A percentile compares a stretch with the other conserved stretches of the same genome.
Conservation (phyloP, 2,329 filamentous ascomycete genomes). For the Pyrenophora tritici-repentis region DNA sequence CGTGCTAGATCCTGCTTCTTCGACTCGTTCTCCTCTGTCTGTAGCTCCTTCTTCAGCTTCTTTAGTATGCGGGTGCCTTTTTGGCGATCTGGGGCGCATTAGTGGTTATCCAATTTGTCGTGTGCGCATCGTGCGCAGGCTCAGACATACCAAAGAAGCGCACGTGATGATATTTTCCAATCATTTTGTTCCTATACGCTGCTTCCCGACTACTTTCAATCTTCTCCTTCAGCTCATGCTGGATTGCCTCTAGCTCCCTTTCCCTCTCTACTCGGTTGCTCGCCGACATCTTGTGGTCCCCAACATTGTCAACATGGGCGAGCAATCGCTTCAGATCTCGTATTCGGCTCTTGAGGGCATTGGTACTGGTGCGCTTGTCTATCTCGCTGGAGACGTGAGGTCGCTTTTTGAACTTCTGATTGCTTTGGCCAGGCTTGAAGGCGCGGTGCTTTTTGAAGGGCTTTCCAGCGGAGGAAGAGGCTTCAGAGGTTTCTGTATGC, state of each 20-base stretch:
- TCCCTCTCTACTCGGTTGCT: conserved; percentile 71
- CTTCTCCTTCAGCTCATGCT: conserved; percentile 62
- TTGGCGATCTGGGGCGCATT: conserved; percentile 63
- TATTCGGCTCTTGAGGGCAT: conserved; percentile 72
- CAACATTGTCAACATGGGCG: conserved; percentile 58
- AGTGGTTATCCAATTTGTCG: neutral
- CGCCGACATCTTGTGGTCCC: conserved; percentile 61
- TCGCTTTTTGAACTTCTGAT: conserved; percentile 24
- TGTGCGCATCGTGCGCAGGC: conserved; percentile 1
- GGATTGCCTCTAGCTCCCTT: conserved; percentile 70
- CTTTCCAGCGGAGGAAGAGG: conserved; percentile 13
- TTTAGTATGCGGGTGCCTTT: conserved; percentile 72
- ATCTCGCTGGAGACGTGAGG: conserved; percentile 29
- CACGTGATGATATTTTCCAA: conserved; percentile 80
- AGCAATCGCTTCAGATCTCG: conserved; percentile 72
- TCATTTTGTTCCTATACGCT: conserved; percentile 71
- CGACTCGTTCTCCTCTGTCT: conserved; percentile 55
- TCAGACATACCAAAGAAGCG: conserved; percentile 73
- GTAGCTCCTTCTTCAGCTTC: conserved; percentile 64
- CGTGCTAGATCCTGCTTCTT: conserved; percentile 58
- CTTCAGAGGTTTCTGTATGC: conserved; percentile 28
- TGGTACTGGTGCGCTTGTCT: conserved; percentile 48
- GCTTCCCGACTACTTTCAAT: conserved; percentile 55
- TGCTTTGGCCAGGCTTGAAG: conserved; percentile 23
- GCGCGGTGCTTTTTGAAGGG: conserved; percentile 34